Conservation (phyloP, 768 basidiomycete genomes). For the Suillus brevipes region DNA sequence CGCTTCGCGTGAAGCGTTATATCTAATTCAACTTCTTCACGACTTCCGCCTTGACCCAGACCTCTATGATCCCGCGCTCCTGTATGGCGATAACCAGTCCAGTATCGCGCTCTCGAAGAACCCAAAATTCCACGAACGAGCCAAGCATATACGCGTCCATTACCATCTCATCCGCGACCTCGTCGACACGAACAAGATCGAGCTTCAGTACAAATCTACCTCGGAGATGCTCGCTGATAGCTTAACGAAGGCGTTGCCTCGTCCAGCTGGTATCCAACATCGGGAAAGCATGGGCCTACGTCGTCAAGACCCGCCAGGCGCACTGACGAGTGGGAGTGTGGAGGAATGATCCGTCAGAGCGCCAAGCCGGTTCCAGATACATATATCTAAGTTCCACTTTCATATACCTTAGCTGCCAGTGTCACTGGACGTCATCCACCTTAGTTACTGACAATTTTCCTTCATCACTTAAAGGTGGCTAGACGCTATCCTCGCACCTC, state of each 20-base stretch:
- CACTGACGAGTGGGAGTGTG: background rate
- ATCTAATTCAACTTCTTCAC: conserved; percentile 5
- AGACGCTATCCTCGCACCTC: no score
- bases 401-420: no score
- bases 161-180: conserved; percentile 27
- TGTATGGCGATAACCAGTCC: conserved; percentile 34
- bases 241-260: background rate
- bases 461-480: no score
- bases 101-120: conserved; percentile 27
- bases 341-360: no score
- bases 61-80: conserved; percentile 6
- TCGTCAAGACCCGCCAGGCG: background rate
- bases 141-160: conserved; percentile 37
- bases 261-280: background rate
- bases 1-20: background rate
- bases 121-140: conserved; percentile 27
- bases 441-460: no score
- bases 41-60: conserved; percentile 16
- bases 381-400: no score
- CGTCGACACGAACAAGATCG: background rate
- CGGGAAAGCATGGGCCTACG: background rate
- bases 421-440: no score
- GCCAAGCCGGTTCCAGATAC: no score
- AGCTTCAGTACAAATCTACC: background rate
- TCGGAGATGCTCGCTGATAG: background rate